Evolutionary conservation across 257 asterid genomes (phyloP).

Genomic region (Forsythia suspensa): DNA sequence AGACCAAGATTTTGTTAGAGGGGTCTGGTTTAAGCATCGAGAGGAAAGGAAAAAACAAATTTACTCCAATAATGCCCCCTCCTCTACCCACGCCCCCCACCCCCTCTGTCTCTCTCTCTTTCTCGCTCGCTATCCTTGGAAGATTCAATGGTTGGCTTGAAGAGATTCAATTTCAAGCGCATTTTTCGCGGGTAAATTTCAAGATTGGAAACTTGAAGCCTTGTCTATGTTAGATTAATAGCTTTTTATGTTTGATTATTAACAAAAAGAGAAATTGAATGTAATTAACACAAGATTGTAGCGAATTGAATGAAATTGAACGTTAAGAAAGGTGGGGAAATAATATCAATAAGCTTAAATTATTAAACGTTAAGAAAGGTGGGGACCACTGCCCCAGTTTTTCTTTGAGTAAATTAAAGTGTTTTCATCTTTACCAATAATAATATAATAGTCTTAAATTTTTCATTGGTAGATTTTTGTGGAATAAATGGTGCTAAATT

Average conservation of each 20-base stretch:
- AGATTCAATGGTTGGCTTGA: constrained; percentile 33
- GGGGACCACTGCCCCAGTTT: too few relatives aligned
- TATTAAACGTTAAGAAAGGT: too few relatives aligned
- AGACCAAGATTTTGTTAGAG: constrained; percentile 31
- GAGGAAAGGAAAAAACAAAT: constrained; percentile 31
- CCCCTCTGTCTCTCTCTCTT: not conserved
- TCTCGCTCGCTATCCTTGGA: constrained; percentile 35
- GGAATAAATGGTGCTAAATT: too few relatives aligned
- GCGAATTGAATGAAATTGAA: not conserved
- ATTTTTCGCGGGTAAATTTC: constrained; percentile 30
- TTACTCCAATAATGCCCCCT: not conserved
- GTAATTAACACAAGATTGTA: too few relatives aligned
- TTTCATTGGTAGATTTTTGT: too few relatives aligned
- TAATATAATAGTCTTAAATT: too few relatives aligned
- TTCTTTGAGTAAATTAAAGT: too few relatives aligned
- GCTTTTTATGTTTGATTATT: not conserved
- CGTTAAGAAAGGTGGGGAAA: too few relatives aligned
- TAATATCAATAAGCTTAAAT: too few relatives aligned
- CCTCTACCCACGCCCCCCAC: not conserved
- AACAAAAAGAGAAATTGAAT: too few relatives aligned
- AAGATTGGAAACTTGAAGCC: not conserved
- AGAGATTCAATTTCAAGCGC: constrained; percentile 22
- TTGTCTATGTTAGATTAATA: not conserved
- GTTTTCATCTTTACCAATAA: too few relatives aligned
- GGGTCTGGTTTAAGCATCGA: constrained; percentile 40